Evolutionary conservation across 441 rosid species (phyloP), one percentile per base, ranked within the genome.

Genomic region (Euphorbia celastroides): DNA sequence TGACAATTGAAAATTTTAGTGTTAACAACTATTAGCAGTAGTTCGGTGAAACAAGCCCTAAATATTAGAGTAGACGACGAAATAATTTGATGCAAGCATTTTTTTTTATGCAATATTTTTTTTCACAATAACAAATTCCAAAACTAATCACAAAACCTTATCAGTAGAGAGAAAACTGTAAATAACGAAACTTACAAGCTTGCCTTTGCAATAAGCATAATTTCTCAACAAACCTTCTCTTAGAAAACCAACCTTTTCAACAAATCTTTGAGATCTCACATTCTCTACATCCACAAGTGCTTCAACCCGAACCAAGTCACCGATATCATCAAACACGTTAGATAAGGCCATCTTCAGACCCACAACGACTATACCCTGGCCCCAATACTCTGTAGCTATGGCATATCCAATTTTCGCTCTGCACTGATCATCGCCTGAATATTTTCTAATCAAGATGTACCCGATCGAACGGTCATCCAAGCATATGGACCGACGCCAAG

Each of bases 161-260:
- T 78, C 79, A 0, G 79, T 75, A 0, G 75, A 77, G 31, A 81
- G 58, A 56, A 81, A 75, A 48, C 82, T 73, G 19, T 72, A 81
- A 14, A 84, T 22, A 60, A 64, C 67, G 78, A 82, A 79, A 20
- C 82, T 84, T 74, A 73, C 77, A 22, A 79, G 41, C 42, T 75
- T 77, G 19, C 81, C 82, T 61, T 77, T 75, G 55, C 71, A 71
- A 62, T 59, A 64, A 2, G 67, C 74, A 27, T 74, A 79, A 50
- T 80, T 82, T 70, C 87, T 78, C 22, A 86, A 64, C 68, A 84
- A 46, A 28, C 88, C 85, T 61, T 88, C 86, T 69, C 69, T 80
- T 38, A 27, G 5, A 66, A 84, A 84, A 68, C 90, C 87, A 64
- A 67, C 83, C 70, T 83, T 86, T 72, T 82, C 87, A 57, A 83